Evolutionary conservation across 1,139 yeast genomes (phyloP), one percentile per base, ranked within the genome.

Genomic region (Yamadazyma friedrichii): DNA sequence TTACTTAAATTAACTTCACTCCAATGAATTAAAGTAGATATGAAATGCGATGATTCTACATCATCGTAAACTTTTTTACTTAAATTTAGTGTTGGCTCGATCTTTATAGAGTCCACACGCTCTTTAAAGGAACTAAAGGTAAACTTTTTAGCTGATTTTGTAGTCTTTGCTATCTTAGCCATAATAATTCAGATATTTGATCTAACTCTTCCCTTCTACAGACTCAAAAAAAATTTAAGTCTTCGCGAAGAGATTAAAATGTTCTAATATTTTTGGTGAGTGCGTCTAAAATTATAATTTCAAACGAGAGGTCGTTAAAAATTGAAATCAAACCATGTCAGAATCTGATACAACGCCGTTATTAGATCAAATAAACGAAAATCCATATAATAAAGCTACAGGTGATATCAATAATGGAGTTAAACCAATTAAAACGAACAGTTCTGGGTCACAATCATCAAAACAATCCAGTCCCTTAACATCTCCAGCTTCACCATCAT

Each of bases 11-110:
- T 93, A 42, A 88, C 78, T 56, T 93, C 98, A 47, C 72, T 75
- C 97, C 98, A 93, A 54, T 88, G 89, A 41, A 84, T 84, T 46
- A 87, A 70, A 0, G 96, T 82, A 6, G 95, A 76, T 31, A 83
- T 64, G 52, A 91, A 87, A 61, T 85, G 93, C 1, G 96, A 88
- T 24, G 53, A 66, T 49, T 85, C 93, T 32, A 77, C 87, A 41
- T 78, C 74, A 55, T 84, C 89, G 47, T 82, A 84, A 4, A 83
- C 84, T 55, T 86, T 73, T 51, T 78, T 78, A 32, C 74, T 69
- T 38, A 86, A 67, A 46, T 79, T 76, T 46, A 84, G 74, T 26
- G 79, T 76, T 0, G 97, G 97, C 56, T 89, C 97, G 45, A 93
- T 89, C 56, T 84, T 83, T 47, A 93, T 78, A 22, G 84, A 69